phyloP scores from a whole-genome alignment of 345 rosid genomes.

The Citrus unshiu region DNA sequence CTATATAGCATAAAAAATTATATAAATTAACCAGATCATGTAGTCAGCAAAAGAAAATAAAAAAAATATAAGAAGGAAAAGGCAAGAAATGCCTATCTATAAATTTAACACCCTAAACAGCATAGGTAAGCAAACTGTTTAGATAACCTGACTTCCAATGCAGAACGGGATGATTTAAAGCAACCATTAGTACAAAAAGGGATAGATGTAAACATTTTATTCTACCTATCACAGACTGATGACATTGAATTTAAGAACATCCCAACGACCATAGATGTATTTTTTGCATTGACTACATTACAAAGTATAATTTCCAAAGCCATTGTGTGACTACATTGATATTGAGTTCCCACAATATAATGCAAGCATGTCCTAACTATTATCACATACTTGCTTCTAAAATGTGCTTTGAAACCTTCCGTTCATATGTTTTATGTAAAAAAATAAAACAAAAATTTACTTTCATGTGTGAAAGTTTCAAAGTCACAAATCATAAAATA shows the following conservation, averaged over 20 bases:
- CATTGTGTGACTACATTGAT: neutral
- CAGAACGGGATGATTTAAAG: neutral
- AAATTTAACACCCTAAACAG: neutral
- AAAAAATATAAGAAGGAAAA: neutral
- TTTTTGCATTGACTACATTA: neutral
- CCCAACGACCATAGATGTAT: neutral
- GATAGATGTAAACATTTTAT: neutral
- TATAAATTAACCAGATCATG: neutral
- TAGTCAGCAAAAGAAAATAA: neutral
- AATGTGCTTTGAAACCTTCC: neutral
- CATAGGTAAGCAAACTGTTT: constrained; percentile 3
- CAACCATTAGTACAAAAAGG: neutral
- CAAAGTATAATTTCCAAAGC: neutral
- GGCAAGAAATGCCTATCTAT: neutral
- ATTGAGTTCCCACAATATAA: neutral
- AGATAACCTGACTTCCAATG: neutral
- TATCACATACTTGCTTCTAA: neutral
- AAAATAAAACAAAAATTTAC: neutral
- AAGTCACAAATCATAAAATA: neutral
- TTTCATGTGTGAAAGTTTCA: neutral
- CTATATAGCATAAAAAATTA: constrained; percentile 36
- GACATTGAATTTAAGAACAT: neutral
- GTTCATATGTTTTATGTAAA: neutral
- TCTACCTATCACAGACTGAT: neutral
- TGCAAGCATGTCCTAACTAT: neutral